Base-by-base conservation (phyloP, 805 yeast genomes). In the Barnettozyma sp. region DNA sequence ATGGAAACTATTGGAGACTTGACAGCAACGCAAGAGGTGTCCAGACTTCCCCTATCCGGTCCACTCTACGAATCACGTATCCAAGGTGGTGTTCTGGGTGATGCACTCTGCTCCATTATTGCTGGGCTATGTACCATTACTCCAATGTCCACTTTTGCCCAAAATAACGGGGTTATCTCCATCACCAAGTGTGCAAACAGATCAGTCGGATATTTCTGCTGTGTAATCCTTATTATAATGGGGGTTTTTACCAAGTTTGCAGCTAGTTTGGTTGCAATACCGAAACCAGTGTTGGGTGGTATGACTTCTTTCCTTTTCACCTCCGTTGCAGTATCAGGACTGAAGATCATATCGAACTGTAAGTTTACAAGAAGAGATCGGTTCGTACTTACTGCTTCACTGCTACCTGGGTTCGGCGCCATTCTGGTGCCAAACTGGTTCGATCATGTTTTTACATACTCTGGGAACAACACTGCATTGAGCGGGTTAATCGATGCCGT, bases 1-100 rank as follows among this genome's bases (percentile, higher is more conserved):
- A 85, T 86, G 82, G 96, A 87, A 65, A 81, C 94, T 35, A 84
- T 87, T 54, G 96, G 96, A 57, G 96, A 87, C 58, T 77, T 87
- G 52, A 85, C 95, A 25, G 96, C 96, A 26, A 84, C 95, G 22
- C 79, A 85, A 30, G 97, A 87, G 59, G 96, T 87, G 16, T 83
- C 95, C 7, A 69, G 94, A 50, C 64, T 81, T 43, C 85, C 79
- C 41, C 85, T 84, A 36, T 88, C 82, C 54, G 96, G 96, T 39
- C 76, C 74, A 26, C 55, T 68, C 17, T 87, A 80, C 57, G 95
- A 87, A 49, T 73, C 87, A 17, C 70, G 97, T 61, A 73, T 87
- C 46, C 95, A 87, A 65, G 96, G 97, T 50, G 97, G 95, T 60
- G 75, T 87, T 24, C 68, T 87, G 24, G 90, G 94, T 16, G 95